Percentiles rank a stretch among this genome's conserved stretches.
These are phyloP conservation scores for Apiosordaria backusii DNA, from an alignment of 495 filamentous ascomycete species.

Conservation along the genomic window DNA sequence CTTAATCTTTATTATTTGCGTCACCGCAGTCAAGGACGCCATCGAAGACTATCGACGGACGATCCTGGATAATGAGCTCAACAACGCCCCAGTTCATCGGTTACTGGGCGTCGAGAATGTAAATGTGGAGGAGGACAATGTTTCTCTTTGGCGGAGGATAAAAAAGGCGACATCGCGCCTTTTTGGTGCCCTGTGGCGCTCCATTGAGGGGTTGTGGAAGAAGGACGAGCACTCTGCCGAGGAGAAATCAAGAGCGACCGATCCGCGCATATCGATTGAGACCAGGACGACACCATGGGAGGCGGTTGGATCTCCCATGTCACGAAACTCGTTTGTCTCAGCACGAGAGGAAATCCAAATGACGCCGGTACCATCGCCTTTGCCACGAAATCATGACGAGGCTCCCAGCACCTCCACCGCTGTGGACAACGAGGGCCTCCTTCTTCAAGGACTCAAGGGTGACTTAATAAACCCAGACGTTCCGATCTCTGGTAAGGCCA, in stretches of 20 bases:
- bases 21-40: conserved; percentile 94
- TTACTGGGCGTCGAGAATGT: conserved; percentile 88
- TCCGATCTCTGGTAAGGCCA: conserved; percentile 48
- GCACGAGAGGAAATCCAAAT: conserved; percentile 72
- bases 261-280: conserved; percentile 63
- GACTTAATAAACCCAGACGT: conserved; percentile 48
- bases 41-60: conserved; percentile 96
- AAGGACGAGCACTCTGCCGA: conserved; percentile 36
- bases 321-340: conserved; percentile 59
- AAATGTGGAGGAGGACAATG: conserved; percentile 81
- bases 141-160: conserved; percentile 80
- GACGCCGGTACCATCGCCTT: conserved; percentile 87
- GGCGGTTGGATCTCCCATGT: conserved; percentile 53
- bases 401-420: conserved; percentile 15
- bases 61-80: conserved; percentile 86
- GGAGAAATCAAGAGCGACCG: conserved; percentile 34
- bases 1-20: conserved; percentile 86
- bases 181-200: conserved; percentile 55
- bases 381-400: conserved; percentile 43
- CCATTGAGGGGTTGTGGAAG: conserved; percentile 39
- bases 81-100: conserved; percentile 92
- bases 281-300: conserved; percentile 55
- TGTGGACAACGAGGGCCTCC: conserved; percentile 58
- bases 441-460: conserved; percentile 39
- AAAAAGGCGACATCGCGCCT: conserved; percentile 82